Percentiles rank a stretch among this genome's conserved stretches.
Conservation (phyloP, 345 rosid genomes). For the Brassica nigra region DNA sequence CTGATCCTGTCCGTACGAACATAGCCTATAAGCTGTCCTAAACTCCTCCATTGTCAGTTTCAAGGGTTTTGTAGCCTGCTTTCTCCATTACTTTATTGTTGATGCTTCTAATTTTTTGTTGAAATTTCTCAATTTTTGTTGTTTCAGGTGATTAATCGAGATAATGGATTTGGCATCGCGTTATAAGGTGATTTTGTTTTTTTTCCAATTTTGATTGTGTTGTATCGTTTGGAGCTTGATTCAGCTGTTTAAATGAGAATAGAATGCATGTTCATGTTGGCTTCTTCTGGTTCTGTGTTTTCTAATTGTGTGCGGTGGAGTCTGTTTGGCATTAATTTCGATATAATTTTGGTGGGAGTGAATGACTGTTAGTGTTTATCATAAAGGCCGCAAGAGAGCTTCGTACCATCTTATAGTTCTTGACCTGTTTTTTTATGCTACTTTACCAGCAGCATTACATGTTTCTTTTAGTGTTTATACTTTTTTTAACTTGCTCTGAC, state of each 20-base stretch:
- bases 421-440: neutral
- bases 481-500: slow-evolving; percentile 12
- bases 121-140: neutral
- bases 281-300: neutral
- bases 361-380: neutral
- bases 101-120: neutral
- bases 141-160: slow-evolving; percentile 38
- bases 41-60: slow-evolving; percentile 11
- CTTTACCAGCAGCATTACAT: neutral
- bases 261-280: neutral
- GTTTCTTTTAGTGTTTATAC: neutral
- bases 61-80: slow-evolving; percentile 22
- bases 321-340: neutral
- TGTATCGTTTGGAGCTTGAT: neutral
- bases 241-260: neutral
- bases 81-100: no score
- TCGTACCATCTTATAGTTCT: neutral
- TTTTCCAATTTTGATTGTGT: neutral
- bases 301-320: neutral
- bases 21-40: slow-evolving; percentile 22
- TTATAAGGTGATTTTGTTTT: slow-evolving; percentile 59
- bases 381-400: neutral
- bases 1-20: slow-evolving; percentile 24
- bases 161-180: slow-evolving; percentile 89
- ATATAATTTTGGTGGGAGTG: neutral